These are phyloP conservation scores for Aspergillus pseudonomiae DNA, from an alignment of 2,329 filamentous ascomycete genomes.

Conservation along the genomic window DNA sequence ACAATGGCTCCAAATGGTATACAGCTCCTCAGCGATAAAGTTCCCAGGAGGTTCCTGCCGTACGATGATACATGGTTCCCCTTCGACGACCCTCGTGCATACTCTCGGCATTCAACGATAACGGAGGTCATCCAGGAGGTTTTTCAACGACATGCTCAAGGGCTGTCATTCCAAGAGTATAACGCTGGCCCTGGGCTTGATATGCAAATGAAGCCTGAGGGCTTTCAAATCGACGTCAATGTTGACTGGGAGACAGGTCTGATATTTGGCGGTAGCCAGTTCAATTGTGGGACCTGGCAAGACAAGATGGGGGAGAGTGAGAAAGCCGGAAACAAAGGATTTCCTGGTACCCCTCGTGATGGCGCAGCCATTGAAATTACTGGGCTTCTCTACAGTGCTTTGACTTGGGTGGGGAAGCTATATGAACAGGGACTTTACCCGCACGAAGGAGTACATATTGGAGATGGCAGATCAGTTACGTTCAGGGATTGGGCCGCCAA, in stretches of 20 bases:
- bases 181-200: constrained; percentile 90
- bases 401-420: constrained; percentile 76
- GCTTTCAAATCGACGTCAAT: constrained; percentile 88
- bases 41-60: constrained; percentile 84
- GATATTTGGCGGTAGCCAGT: constrained; percentile 90
- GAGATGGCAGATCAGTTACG: constrained; percentile 64
- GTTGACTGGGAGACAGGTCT: constrained; percentile 91
- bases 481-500: constrained; percentile 78
- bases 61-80: constrained; percentile 96
- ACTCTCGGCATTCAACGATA: constrained; percentile 80
- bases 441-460: constrained; percentile 71
- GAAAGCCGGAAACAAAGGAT: constrained; percentile 85
- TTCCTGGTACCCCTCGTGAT: constrained; percentile 95
- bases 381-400: constrained; percentile 85
- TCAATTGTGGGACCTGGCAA: constrained; percentile 99
- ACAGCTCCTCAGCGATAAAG: constrained; percentile 72
- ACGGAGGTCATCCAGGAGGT: constrained; percentile 92
- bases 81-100: constrained; percentile 77
- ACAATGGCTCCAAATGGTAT: constrained; percentile 78
- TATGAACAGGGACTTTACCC: constrained; percentile 70
- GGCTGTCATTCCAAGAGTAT: constrained; percentile 90
- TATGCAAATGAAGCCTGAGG: constrained; percentile 87
- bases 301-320: constrained; percentile 99
- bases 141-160: constrained; percentile 85
- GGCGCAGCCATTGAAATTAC: constrained; percentile 95